Evolutionary conservation across 2,329 filamentous ascomycete genomes (phyloP), one percentile per base, ranked within the genome.

Genomic region (Aspergillus fumigatiaffinis): DNA sequence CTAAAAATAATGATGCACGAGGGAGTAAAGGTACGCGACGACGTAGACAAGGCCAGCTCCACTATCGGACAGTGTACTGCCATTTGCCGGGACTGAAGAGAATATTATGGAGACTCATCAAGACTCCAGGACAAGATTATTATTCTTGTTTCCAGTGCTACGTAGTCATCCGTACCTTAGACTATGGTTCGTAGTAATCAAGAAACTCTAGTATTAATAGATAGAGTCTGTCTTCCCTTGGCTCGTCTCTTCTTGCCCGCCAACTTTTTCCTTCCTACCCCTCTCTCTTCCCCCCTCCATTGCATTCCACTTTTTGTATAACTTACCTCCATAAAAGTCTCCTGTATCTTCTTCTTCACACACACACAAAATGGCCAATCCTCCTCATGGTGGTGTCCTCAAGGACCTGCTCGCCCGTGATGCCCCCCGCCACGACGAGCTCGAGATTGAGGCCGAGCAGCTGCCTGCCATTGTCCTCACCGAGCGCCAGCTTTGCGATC

Each of bases 371-470:
- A 81, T 81, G 77, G 79, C 80, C 65, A 82, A 81, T 67, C 64
- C 75, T 69, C 90, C 90, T 66, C 89, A 94, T 74, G 93, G 93
- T 80, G 94, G 94, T 73, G 83, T 93, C 83, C 90, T 99, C 73
- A 97, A 97, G 89, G 94, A 99, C 83, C 86, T 99, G 74, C 85
- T 97, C 68, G 92, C 92, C 65, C 89, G 94, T 79, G 94, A 99
- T 85, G 84, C 87, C 63, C 90, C 90, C 66, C 87, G 89, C 72
- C 88, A 94, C 66, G 82, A 82, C 63, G 82, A 96, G 80, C 89
- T 99, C 62, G 80, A 82, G 56, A 85, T 84, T 50, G 94, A 99
- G 80, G 90, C 93, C 46, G 92, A 96, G 82, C 88, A 74, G 32
- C 87, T 97, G 49, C 91, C 92, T 41, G 90, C 93, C 41, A 83